Conservation (phyloP, 2,329 filamentous ascomycete genomes). For the Colletotrichum sp. region DNA sequence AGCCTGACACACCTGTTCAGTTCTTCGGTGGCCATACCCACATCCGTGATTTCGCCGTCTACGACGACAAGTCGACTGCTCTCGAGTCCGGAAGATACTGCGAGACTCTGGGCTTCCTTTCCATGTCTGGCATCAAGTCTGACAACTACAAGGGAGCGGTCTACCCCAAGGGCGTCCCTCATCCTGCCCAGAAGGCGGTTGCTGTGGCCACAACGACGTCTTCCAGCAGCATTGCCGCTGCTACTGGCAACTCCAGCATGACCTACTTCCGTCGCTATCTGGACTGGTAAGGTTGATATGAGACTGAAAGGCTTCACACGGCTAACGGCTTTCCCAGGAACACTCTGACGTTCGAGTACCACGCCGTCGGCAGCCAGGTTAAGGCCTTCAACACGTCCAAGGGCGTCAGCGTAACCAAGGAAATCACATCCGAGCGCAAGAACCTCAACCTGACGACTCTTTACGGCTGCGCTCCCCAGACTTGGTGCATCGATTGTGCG, state of each 20-base stretch:
- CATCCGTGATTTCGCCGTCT: slow-evolving; percentile 68
- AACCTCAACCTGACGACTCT: slow-evolving; percentile 59
- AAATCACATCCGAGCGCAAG: slow-evolving; percentile 55
- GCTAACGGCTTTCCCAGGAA: not conserved
- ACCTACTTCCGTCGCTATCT: slow-evolving; percentile 66
- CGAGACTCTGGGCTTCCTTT: slow-evolving; percentile 71
- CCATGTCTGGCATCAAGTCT: slow-evolving; percentile 63
- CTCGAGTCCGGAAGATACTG: slow-evolving; percentile 71
- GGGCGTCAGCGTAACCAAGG: slow-evolving; percentile 49
- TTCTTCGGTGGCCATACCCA: slow-evolving; percentile 70
- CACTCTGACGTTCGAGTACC: slow-evolving; percentile 59
- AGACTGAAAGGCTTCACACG: no score
- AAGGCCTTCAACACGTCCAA: slow-evolving; percentile 26
- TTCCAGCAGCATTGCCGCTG: not conserved
- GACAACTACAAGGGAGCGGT: slow-evolving; percentile 39
- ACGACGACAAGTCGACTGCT: slow-evolving; percentile 64
- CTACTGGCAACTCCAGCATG: slow-evolving; percentile 35
- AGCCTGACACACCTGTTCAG: slow-evolving; percentile 65
- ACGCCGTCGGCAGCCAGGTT: slow-evolving; percentile 54
- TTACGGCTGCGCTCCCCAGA: slow-evolving; percentile 65
- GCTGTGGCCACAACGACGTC: not conserved
- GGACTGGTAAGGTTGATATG: slow-evolving; percentile 68
- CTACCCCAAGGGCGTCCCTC: slow-evolving; percentile 40
- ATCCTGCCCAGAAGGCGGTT: slow-evolving; percentile 42
- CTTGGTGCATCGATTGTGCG: slow-evolving; percentile 62